These are phyloP conservation scores for Pilasporangium apinafurcum DNA, from an alignment of 352 stramenopile genomes.

Conservation along the genomic window DNA sequence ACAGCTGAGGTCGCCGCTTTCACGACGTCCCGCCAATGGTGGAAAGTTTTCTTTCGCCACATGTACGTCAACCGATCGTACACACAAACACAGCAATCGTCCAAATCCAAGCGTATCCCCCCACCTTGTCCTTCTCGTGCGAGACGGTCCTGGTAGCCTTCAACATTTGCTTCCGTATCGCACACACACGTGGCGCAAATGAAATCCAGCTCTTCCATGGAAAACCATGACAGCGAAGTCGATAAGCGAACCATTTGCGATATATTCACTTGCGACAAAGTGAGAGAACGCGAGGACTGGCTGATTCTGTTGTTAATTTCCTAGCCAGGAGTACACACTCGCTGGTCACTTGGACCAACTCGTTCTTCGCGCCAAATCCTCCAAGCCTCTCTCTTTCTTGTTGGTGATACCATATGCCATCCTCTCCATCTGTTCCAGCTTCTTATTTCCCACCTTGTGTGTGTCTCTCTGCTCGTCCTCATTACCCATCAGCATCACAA, in stretches of 20 bases:
- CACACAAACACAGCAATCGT: constrained; percentile 57
- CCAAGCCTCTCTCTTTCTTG: too few relatives aligned
- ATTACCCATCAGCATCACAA: neutral
- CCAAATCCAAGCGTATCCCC: constrained; percentile 18
- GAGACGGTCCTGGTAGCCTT: constrained; percentile 19
- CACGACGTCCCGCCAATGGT: constrained; percentile 55
- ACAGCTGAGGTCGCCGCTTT: constrained; percentile 6
- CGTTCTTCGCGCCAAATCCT: too few relatives aligned
- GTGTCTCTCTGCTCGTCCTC: neutral
- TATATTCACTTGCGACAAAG: neutral
- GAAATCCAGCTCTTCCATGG: constrained; percentile 60
- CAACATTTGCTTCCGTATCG: constrained; percentile 29
- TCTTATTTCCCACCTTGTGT: too few relatives aligned
- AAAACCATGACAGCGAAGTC: constrained; percentile 24
- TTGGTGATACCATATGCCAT: too few relatives aligned
- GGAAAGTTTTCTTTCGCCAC: constrained; percentile 74
- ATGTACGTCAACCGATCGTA: constrained; percentile 70
- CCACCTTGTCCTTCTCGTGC: constrained; percentile 14
- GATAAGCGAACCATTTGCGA: neutral
- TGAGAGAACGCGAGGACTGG: neutral
- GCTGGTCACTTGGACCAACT: too few relatives aligned
- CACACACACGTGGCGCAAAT: constrained; percentile 55
- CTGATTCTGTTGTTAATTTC: too few relatives aligned
- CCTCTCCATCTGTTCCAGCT: too few relatives aligned
- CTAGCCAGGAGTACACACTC: too few relatives aligned